Percentiles rank a stretch among this genome's conserved stretches.
These are phyloP conservation scores for Leucocoprinus leucothites DNA, from an alignment of 768 basidiomycete species.

Conservation along the genomic window DNA sequence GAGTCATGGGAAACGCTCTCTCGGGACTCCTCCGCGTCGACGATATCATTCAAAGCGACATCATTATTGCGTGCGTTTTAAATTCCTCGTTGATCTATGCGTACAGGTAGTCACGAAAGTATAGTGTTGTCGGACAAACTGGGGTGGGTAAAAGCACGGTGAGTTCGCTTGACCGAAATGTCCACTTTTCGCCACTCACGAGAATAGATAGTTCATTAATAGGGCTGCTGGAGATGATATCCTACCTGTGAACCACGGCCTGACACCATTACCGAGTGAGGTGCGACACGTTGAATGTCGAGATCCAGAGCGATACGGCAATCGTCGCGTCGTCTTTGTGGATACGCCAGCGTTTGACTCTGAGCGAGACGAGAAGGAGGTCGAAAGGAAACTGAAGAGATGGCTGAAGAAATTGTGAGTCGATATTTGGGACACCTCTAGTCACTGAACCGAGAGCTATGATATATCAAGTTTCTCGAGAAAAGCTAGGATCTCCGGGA, in stretches of 20 bases:
- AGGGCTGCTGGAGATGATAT: constrained; percentile 5
- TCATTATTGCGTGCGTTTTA: constrained; percentile 9
- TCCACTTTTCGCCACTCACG: not conserved
- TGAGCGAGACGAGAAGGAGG: constrained; percentile 11
- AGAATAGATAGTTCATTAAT: constrained; percentile 15
- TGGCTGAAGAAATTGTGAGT: constrained; percentile 16
- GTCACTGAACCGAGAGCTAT: not conserved
- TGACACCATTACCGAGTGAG: constrained; percentile 8
- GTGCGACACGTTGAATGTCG: constrained; percentile 11
- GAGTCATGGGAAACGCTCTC: constrained; percentile 1
- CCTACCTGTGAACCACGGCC: constrained; percentile 2
- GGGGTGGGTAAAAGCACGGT: constrained; percentile 11
- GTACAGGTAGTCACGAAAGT: not conserved
- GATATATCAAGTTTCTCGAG: constrained; percentile 12
- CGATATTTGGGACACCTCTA: not conserved
- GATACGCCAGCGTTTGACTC: constrained; percentile 15
- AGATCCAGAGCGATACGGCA: not conserved
- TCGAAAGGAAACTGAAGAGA: constrained; percentile 10
- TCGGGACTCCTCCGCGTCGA: constrained; percentile 2
- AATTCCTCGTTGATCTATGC: not conserved
- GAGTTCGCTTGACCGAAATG: not conserved
- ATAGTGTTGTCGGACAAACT: constrained; percentile 7
- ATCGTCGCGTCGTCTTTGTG: constrained; percentile 12
- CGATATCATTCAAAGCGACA: constrained; percentile 1
- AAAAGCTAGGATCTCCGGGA: constrained; percentile 12